These are phyloP conservation scores for Lipomyces kockii DNA, from an alignment of 805 yeast genomes.

Conservation along the genomic window DNA sequence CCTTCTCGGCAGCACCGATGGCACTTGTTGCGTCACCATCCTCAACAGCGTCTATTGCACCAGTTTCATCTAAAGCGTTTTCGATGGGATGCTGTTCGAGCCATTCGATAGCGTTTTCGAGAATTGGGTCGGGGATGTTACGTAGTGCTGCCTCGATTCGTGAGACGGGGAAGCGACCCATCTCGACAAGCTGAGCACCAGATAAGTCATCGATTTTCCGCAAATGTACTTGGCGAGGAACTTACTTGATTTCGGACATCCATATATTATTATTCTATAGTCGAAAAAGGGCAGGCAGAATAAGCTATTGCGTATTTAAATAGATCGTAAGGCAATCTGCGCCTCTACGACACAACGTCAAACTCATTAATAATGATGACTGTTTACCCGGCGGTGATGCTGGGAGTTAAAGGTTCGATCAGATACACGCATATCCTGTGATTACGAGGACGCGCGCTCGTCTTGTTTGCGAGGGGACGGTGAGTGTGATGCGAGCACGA, in stretches of 20 bases:
- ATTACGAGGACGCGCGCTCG: neutral
- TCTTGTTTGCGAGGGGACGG: too few species aligned
- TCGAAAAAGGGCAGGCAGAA: too few species aligned
- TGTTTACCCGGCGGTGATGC: neutral
- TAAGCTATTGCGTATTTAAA: too few species aligned
- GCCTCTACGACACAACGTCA: neutral
- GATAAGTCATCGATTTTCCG: neutral
- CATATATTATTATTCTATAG: conserved; percentile 2
- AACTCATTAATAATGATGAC: too few species aligned
- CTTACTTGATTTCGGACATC: conserved; percentile 28
- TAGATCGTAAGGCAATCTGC: too few species aligned
- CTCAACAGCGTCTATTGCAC: conserved; percentile 11
- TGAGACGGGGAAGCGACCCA: conserved; percentile 45
- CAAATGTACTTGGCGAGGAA: neutral
- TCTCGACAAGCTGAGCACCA: conserved; percentile 36
- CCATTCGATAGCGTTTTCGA: conserved; percentile 45
- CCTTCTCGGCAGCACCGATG: conserved; percentile 22
- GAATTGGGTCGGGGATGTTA: conserved; percentile 30
- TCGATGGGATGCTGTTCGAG: conserved; percentile 42
- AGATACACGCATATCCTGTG: neutral
- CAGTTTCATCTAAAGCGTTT: conserved; percentile 32
- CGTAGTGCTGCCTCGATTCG: conserved; percentile 43
- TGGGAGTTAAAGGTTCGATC: neutral
- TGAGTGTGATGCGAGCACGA: too few species aligned
- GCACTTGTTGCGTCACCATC: conserved; percentile 10